Evolutionary conservation across 805 yeast genomes (phyloP), one percentile per base, ranked within the genome.

Genomic region (Naumovozyma dairenensis): DNA sequence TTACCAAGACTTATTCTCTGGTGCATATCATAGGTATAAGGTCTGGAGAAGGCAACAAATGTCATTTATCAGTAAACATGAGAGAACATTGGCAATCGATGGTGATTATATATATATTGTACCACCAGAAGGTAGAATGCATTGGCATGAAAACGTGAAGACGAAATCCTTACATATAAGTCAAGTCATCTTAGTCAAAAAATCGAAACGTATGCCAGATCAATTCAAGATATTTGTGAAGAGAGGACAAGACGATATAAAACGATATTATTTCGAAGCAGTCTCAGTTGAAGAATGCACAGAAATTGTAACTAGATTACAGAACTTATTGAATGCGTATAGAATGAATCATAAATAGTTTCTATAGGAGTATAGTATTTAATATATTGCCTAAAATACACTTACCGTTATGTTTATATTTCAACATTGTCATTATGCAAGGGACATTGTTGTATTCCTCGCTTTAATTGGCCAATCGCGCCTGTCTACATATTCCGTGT

Each of bases 71-170:
- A 52, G 44, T 30, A 69, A 86, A 34, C 83, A 83, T 40, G 94
- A 86, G 46, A 74, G 92, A 46, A 73, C 86, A 1, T 64, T 89
- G 21, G 86, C 92, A 1, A 73, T 89, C 25, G 97, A 89, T 57
- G 97, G 96, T n/a, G 94, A 85, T 47, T 86, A 85, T 49, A 74
- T 89, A 10, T 89, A 87, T 48, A 72, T 89, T 31, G 74, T 84
- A 4, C 59, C 60, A 48, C 96, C 96, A 0, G 78, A 86, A 6
- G 85, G 82, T 46, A 89, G 83, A 38, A 67, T 74, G 37, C 72
- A 71, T 44, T 73, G 84, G 71, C 74, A 80, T 47, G 92, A 80
- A 34, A 63, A 68, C 56, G 72, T 80, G 45, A 87, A 87, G 51
- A 87, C 95, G 0, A 75, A 86, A 12, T 80, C 93, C 0, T 84